phyloP scores from a whole-genome alignment of 164 flowering plant genomes.

The Litsea cubeba region DNA sequence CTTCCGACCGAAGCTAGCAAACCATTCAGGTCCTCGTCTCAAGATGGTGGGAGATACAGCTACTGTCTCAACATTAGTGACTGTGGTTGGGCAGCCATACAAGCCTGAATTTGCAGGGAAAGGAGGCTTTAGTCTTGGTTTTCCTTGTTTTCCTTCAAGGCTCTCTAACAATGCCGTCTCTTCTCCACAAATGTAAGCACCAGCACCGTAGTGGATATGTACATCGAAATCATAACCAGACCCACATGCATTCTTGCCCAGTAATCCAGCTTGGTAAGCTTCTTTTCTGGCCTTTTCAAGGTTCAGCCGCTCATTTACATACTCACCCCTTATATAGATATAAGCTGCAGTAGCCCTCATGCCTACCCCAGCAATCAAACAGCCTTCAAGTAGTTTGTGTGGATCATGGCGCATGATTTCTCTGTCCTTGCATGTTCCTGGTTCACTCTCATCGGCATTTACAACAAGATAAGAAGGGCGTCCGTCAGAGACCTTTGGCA shows the following conservation, averaged over 20 bases:
- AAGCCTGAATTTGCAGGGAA: slow-evolving; percentile 98
- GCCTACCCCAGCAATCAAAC: slow-evolving; percentile 94
- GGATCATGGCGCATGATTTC: slow-evolving; percentile 98
- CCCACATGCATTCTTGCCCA: slow-evolving; percentile 98
- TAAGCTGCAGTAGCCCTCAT: slow-evolving; percentile 93
- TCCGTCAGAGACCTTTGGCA: slow-evolving; percentile 97
- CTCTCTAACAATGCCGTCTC: slow-evolving; percentile 96
- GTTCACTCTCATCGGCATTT: slow-evolving; percentile 99
- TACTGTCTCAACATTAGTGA: slow-evolving; percentile 94
- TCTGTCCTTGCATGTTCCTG: slow-evolving; percentile 95
- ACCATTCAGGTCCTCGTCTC: slow-evolving; percentile 97
- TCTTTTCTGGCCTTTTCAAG: slow-evolving; percentile 80
- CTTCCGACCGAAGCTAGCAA: slow-evolving; percentile 93
- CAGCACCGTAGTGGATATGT: slow-evolving; percentile 94
- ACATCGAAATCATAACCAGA: slow-evolving; percentile 98
- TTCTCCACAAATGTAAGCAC: slow-evolving; percentile 98
- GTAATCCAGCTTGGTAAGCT: slow-evolving; percentile 75
- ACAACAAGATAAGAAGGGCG: slow-evolving; percentile 97
- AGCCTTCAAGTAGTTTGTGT: slow-evolving; percentile 89
- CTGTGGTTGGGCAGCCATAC: slow-evolving; percentile 96
- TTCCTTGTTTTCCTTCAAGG: slow-evolving; percentile 96
- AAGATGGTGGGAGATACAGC: slow-evolving; percentile 93
- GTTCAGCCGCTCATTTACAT: slow-evolving; percentile 80
- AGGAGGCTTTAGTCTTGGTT: slow-evolving; percentile 96
- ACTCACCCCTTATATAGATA: slow-evolving; percentile 92